Percentiles rank a stretch among this genome's conserved stretches.
phyloP scores from a whole-genome alignment of 2,329 filamentous ascomycete genomes.

The Monilinia laxa region DNA sequence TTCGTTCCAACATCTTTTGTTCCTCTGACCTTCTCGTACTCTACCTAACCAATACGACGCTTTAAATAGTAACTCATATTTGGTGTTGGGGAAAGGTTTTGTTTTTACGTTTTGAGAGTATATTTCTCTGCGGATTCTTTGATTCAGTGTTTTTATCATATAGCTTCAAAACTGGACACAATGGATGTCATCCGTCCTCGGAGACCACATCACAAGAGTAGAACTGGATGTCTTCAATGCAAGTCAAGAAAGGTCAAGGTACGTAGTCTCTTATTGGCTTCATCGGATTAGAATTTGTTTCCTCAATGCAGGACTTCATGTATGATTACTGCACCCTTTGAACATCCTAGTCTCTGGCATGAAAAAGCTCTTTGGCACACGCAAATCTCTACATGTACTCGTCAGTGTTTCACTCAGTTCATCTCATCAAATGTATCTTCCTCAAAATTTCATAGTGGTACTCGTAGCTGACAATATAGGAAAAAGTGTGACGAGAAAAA shows the following conservation, averaged over 20 bases:
- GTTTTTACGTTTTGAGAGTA: neutral
- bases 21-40: conserved; percentile 4
- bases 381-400: neutral
- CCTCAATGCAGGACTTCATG: neutral
- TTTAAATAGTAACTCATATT: conserved; percentile 6
- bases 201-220: conserved; percentile 40
- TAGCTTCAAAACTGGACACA: neutral
- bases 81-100: neutral
- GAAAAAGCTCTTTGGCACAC: neutral
- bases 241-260: conserved; percentile 43
- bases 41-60: conserved; percentile 2
- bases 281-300: neutral
- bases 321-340: conserved; percentile 7
- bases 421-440: neutral
- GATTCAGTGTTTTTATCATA: neutral
- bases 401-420: neutral
- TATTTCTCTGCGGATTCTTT: neutral
- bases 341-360: conserved; percentile 13
- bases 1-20: neutral
- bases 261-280: conserved; percentile 21
- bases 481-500: conserved; percentile 38
- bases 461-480: neutral
- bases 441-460: no score
- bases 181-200: conserved; percentile 23
- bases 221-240: conserved; percentile 41